Evolutionary conservation across 768 basidiomycete genomes (phyloP).

Genomic region (Mycena vulgaris): DNA sequence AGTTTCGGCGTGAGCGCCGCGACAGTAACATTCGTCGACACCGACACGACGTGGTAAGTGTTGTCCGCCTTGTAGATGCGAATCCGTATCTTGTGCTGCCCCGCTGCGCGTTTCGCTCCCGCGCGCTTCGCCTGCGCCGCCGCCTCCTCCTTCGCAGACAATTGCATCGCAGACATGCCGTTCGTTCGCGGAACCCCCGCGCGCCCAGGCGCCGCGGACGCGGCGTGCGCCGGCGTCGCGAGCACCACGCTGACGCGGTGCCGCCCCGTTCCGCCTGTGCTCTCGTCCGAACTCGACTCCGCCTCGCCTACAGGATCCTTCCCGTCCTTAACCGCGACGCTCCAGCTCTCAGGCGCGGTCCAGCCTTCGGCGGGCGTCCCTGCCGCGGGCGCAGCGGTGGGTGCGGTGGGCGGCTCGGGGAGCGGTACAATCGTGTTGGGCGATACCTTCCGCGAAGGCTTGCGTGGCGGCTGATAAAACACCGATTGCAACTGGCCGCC

Average conservation of each 20-base stretch:
- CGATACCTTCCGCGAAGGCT: conserved; percentile 60
- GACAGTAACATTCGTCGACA: conserved; percentile 71
- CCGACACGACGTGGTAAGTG: conserved; percentile 78
- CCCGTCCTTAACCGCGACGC: conserved; percentile 63
- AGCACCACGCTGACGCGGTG: conserved; percentile 35
- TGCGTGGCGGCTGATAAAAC: conserved; percentile 14
- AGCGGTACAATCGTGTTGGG: conserved; percentile 61
- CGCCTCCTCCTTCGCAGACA: conserved; percentile 58
- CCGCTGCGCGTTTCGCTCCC: conserved; percentile 43
- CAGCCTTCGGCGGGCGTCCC: conserved; percentile 53
- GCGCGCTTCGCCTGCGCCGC: conserved; percentile 70
- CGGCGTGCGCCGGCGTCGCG: conserved; percentile 60
- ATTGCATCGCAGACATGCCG: conserved; percentile 62
- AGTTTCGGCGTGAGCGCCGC: conserved; percentile 37
- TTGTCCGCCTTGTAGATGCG: conserved; percentile 85
- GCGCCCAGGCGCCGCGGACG: not conserved
- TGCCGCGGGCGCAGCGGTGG: conserved; percentile 30
- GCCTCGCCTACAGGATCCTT: conserved; percentile 50
- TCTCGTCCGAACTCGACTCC: conserved; percentile 52
- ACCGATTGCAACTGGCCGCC: conserved; percentile 33
- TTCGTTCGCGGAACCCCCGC: not conserved
- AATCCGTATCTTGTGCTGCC: conserved; percentile 76
- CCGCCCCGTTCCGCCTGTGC: conserved; percentile 25
- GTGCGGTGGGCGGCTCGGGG: conserved; percentile 26
- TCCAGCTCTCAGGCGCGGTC: conserved; percentile 87